Evolutionary conservation across 139 green algal genomes (phyloP), one percentile per base, ranked within the genome.

Genomic region (Dunaliella primolecta): DNA sequence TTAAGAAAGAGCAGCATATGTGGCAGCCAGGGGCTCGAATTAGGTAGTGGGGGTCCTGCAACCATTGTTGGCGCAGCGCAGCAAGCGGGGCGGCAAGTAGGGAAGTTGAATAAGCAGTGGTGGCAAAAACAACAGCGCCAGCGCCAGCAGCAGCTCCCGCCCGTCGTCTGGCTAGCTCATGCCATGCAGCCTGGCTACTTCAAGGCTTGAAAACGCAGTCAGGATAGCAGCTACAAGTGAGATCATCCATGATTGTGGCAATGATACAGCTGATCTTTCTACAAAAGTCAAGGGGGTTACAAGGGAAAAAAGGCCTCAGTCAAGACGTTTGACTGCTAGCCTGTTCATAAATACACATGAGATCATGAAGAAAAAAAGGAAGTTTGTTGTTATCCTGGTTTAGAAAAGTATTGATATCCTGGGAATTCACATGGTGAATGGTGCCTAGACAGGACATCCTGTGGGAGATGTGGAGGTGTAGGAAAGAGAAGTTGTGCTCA

Each of bases 121-220:
- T 27, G n/a, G 7, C 46, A 76, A 23, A 3, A 3, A 2, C 29
- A 76, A 2, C 46, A 29, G 25, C 2, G n/a, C 2, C 29, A 36
- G n/a, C 75, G 24, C n/a, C 75, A 37, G 30, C 21, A 30, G 31
- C 75, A 46, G 2, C 36, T 85, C 25, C 81, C 81, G 81, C 81
- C 81, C 7, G 81, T 85, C 15, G 78, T 85, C 64, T 85, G 70
- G 64, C 25, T 85, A 36, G 81, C 57, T 1, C 7, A 70, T 2
- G 78, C 75, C 2, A 27, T 83, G 37, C 31, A 38, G 37, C 78
- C 37, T 2, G 7, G 3, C 3, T 83, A 83, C 78, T 83, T 83
- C 78, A 64, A 15, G 46, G 46, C 46, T 64, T 64, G 46, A 64
- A 64, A n/a, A n/a, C n/a, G 46, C 46, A 64, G 46, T 64, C 7